These are phyloP conservation scores for Leccinum subtestaceum DNA, from an alignment of 768 basidiomycete species.

Conservation along the genomic window DNA sequence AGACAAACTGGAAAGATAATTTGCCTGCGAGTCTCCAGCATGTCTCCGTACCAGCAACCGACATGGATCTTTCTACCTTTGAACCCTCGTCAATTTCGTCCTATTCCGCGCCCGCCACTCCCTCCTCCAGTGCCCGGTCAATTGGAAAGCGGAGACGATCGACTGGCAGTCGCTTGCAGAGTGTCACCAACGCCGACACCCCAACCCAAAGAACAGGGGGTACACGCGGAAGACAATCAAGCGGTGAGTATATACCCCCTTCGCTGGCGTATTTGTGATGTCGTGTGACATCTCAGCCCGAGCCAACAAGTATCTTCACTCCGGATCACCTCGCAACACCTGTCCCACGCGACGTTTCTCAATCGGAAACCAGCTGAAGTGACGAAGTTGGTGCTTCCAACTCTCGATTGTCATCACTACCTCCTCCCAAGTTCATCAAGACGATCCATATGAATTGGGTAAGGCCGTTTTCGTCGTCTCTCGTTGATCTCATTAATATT, in stretches of 20 bases:
- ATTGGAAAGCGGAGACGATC: neutral
- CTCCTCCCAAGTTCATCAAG: slow-evolving; percentile 19
- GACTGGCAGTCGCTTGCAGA: neutral
- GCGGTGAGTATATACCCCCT: slow-evolving; percentile 1
- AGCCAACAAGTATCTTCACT: slow-evolving; percentile 20
- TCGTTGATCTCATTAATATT: neutral
- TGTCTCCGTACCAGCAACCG: slow-evolving; percentile 29
- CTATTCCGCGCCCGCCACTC: slow-evolving; percentile 17
- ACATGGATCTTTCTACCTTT: slow-evolving; percentile 19
- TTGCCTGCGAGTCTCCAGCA: slow-evolving; percentile 10
- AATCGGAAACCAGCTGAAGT: neutral
- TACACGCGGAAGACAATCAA: neutral
- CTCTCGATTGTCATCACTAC: neutral
- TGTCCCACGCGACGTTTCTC: neutral
- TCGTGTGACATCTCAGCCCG: neutral
- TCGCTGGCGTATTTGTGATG: neutral
- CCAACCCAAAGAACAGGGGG: neutral
- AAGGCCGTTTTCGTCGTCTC: neutral
- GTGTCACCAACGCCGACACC: neutral
- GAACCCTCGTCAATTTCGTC: slow-evolving; percentile 21
- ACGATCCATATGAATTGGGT: slow-evolving; percentile 32
- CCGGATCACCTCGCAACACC: slow-evolving; percentile 23
- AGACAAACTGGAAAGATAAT: slow-evolving; percentile 14
- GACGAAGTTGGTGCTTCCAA: neutral
- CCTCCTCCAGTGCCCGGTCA: neutral